phyloP scores from a whole-genome alignment of 192 early-diverging fungal genomes.

The Chytriomyces hyalinus region DNA sequence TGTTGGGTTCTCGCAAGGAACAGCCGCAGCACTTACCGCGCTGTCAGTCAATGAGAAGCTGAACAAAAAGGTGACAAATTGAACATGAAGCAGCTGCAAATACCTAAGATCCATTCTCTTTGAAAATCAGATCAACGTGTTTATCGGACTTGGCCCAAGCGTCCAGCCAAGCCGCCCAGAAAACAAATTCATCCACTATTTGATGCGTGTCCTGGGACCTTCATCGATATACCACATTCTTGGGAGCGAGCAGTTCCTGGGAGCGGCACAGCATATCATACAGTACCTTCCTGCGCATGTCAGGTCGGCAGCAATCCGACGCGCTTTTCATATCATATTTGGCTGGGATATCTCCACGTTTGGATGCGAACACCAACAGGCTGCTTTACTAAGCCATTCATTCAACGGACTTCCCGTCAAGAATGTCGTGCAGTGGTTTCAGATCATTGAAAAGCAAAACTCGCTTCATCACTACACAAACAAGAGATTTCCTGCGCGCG shows the following conservation, averaged over 20 bases:
- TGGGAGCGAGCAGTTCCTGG: conserved; percentile 78
- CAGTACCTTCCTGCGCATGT: conserved; percentile 85
- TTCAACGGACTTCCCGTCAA: conserved; percentile 81
- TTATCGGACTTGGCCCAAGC: conserved; percentile 89
- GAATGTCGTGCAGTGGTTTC: conserved; percentile 67
- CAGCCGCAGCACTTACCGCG: conserved; percentile 85
- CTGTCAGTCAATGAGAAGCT: conserved; percentile 78
- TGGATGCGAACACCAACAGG: conserved; percentile 54
- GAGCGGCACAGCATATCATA: conserved; percentile 80
- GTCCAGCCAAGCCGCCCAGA: conserved; percentile 65
- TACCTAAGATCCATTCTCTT: not conserved
- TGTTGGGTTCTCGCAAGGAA: conserved; percentile 97
- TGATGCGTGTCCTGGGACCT: conserved; percentile 2
- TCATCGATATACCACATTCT: conserved; percentile 4
- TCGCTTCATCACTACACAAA: not conserved
- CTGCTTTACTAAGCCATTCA: conserved; percentile 76
- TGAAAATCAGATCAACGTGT: conserved; percentile 67
- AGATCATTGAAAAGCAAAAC: conserved; percentile 28
- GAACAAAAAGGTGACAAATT: conserved; percentile 64
- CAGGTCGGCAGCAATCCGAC: conserved; percentile 86
- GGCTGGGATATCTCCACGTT: conserved; percentile 75
- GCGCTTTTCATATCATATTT: conserved; percentile 79
- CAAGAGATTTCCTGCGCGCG: not conserved
- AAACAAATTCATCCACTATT: not conserved
- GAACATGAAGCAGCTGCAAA: not conserved